A percentile compares a stretch with the other conserved stretches of the same genome.
Evolutionary conservation across 1,139 yeast genomes (phyloP).

Genomic region (Dujonia santamariae): DNA sequence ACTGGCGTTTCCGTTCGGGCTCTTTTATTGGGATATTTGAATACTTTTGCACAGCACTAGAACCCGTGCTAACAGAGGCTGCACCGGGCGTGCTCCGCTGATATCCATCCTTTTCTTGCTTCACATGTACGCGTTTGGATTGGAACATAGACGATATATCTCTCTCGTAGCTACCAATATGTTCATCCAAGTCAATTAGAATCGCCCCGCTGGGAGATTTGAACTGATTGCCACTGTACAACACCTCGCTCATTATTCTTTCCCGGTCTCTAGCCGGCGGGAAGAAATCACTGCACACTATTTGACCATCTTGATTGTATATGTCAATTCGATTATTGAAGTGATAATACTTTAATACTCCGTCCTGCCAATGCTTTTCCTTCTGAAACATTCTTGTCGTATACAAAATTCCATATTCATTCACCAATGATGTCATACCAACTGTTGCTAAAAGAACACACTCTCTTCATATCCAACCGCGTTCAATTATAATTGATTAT

Average conservation of each 20-base stretch:
- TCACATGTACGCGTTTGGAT: too few relatives aligned
- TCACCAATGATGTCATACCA: conserved; percentile 24
- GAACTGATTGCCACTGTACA: conserved; percentile 14
- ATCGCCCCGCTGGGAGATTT: conserved; percentile 14
- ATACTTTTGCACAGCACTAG: too few relatives aligned
- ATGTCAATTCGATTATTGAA: conserved; percentile 48
- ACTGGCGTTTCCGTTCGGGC: too few relatives aligned
- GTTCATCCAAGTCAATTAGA: conserved; percentile 16
- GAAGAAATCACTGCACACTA: conserved; percentile 36
- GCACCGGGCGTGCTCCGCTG: neutral
- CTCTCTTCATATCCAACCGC: too few relatives aligned
- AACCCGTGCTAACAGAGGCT: neutral
- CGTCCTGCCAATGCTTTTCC: conserved; percentile 56
- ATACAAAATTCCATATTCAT: conserved; percentile 39
- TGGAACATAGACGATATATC: conserved; percentile 14
- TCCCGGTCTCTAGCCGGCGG: conserved; percentile 11
- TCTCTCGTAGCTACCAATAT: conserved; percentile 13
- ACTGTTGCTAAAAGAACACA: too few relatives aligned
- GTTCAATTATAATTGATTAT: too few relatives aligned
- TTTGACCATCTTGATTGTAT: conserved; percentile 31
- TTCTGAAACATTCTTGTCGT: conserved; percentile 47
- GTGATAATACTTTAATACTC: conserved; percentile 43
- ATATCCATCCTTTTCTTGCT: conserved; percentile 1
- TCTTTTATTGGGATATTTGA: too few relatives aligned
- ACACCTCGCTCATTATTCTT: conserved; percentile 11